phyloP scores from a whole-genome alignment of 495 filamentous ascomycete species.

The Pyrenula aspistea region DNA sequence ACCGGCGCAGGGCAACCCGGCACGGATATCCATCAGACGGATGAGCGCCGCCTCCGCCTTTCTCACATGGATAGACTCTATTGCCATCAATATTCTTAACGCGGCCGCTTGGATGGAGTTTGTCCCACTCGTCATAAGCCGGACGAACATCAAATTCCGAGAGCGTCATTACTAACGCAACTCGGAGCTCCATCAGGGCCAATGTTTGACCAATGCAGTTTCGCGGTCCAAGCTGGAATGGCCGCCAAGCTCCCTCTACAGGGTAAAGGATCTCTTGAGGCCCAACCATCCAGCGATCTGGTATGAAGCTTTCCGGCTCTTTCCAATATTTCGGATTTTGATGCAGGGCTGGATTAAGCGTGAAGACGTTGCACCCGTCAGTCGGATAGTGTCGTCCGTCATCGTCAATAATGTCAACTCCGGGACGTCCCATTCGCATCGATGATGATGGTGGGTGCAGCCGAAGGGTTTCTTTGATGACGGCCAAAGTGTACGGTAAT shows the following conservation, averaged over 20 bases:
- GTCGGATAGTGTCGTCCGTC: constrained; percentile 18
- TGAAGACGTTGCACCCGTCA: constrained; percentile 15
- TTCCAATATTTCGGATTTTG: constrained; percentile 17
- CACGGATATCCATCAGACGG: too few relatives aligned
- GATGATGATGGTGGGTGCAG: constrained; percentile 27
- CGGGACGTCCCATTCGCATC: constrained; percentile 20
- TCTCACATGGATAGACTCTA: too few relatives aligned
- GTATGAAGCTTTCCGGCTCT: constrained; percentile 20
- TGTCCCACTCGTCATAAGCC: constrained; percentile 13
- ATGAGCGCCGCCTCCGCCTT: too few relatives aligned
- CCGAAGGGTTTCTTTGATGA: constrained; percentile 37
- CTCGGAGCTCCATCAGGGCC: constrained; percentile 26
- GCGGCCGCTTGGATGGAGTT: too few relatives aligned
- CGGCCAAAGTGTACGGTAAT: constrained; percentile 28
- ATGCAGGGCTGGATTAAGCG: constrained; percentile 10
- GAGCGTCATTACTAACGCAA: constrained; percentile 23
- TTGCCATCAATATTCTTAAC: too few relatives aligned
- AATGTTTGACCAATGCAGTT: constrained; percentile 40
- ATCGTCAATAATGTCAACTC: constrained; percentile 17
- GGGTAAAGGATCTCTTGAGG: constrained; percentile 3
- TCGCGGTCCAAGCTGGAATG: constrained; percentile 35
- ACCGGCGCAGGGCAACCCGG: too few relatives aligned
- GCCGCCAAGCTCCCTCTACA: constrained; percentile 22
- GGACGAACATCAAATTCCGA: constrained; percentile 16
- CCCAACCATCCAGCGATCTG: constrained; percentile 18